Conservation (phyloP, 305 asterid species). For the Ilex paraguariensis region DNA sequence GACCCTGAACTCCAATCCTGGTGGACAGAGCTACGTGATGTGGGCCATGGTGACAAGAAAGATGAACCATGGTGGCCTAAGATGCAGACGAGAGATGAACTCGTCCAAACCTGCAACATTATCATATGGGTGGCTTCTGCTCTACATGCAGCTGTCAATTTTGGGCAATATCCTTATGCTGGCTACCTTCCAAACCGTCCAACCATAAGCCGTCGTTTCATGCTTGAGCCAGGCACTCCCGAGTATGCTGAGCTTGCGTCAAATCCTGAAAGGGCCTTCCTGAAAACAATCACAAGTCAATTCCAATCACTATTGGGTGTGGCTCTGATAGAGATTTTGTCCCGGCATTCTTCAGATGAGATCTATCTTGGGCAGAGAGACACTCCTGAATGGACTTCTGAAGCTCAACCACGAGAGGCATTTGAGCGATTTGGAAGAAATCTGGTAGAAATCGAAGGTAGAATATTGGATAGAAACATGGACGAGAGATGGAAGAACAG, state of each 20-base stretch:
- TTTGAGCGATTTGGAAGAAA: constrained; percentile 35
- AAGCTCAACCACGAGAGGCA: constrained; percentile 37
- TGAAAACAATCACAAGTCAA: constrained; percentile 85
- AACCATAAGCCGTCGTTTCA: constrained; percentile 67
- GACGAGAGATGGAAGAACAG: constrained; percentile 5
- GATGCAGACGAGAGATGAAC: constrained; percentile 60
- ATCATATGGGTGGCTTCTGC: constrained; percentile 95
- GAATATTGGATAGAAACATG: constrained; percentile 16
- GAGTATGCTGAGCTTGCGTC: constrained; percentile 61
- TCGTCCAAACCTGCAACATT: constrained; percentile 60
- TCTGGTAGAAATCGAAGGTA: constrained; percentile 41
- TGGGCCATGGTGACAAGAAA: constrained; percentile 81
- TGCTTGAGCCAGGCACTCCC: constrained; percentile 65
- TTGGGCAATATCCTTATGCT: constrained; percentile 87
- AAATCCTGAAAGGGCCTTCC: constrained; percentile 52
- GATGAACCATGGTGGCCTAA: constrained; percentile 84
- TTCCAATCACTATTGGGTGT: constrained; percentile 76
- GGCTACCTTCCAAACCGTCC: constrained; percentile 95
- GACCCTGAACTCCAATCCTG: constrained; percentile 81
- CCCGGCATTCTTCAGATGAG: constrained; percentile 79
- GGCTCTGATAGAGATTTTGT: constrained; percentile 71
- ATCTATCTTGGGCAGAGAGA: constrained; percentile 77
- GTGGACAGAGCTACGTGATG: constrained; percentile 81
- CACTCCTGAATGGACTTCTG: constrained; percentile 49
- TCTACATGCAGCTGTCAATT: constrained; percentile 92